Evolutionary conservation across 495 filamentous ascomycete genomes (phyloP), one percentile per base, ranked within the genome.

Genomic region (Glonium stellatum): DNA sequence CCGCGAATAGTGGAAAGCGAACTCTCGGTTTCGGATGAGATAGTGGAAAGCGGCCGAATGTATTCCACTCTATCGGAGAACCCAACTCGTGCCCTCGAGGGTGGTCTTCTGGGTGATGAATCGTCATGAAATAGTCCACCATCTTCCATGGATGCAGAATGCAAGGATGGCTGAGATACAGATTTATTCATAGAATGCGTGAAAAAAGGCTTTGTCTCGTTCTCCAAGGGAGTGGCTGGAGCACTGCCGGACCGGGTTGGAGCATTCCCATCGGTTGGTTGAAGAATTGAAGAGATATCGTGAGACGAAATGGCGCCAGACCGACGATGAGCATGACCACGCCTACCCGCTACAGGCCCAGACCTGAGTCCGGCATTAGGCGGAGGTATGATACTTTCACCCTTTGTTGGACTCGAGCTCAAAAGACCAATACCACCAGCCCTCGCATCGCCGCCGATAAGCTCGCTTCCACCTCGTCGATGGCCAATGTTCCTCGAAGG

Each of bases 281-380:
- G 85, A 23, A 89, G 74, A 48, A 95, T 87, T 19, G 83, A 79
- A 6, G 84, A 84, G 4, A 95, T 71, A 73, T 96, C 91, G 60
- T 90, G 84, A 60, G 80, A 86, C n/a, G 90, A 93, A 11, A 95
- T 84, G 0, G 91, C 91, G 36, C 82, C 85, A n/a, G 89, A 95
- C 58, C 91, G 82, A 53, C 90, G 82, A 75, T 95, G 91, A 12
- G 85, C 85, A 73, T 96, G 91, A 19, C 88, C 83, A 66, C 87
- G 80, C 57, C 81, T 77, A 31, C 77, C 76, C 27, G 71, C 60
- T 10, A 79, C 69, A 46, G 77, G 79, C 6, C 76, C 77, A 48
- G 74, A 66, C 31, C 70, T 63, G 19, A 75, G 72, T n/a, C 73
- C 71, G 36, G 77, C 73, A n/a, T 73, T 76, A 37, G 69, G 58